phyloP scores from a whole-genome alignment of 805 yeast species.

The Saccharomycopsis guyanensis region DNA sequence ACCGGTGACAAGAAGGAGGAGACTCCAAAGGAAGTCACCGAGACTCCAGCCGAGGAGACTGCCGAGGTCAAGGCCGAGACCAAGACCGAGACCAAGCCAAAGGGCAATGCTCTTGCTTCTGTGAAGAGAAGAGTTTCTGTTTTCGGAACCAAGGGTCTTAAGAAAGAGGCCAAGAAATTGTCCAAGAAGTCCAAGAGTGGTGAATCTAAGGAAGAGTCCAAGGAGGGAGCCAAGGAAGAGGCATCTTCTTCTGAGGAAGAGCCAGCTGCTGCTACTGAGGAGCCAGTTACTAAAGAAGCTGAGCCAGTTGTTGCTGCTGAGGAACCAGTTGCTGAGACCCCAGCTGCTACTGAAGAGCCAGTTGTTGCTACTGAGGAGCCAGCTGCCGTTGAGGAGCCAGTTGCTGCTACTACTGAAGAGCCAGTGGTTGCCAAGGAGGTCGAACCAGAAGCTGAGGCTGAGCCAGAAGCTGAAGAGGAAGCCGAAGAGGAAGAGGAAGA shows the following conservation, averaged over 20 bases:
- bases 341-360: slow-evolving; percentile 4
- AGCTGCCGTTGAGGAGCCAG: slow-evolving; percentile 1
- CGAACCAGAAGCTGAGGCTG: slow-evolving; percentile 4
- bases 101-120: slow-evolving; percentile 5
- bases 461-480: slow-evolving; percentile 19
- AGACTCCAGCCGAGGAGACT: neutral
- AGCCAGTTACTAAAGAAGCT: slow-evolving; percentile 3
- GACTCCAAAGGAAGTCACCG: slow-evolving; percentile 15
- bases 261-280: slow-evolving; percentile 2
- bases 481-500: slow-evolving; percentile 18
- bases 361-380: slow-evolving; percentile 1
- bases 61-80: slow-evolving; percentile 7
- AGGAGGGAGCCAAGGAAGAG: slow-evolving; percentile 7
- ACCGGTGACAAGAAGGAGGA: slow-evolving; percentile 19
- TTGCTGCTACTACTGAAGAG: slow-evolving; percentile 1
- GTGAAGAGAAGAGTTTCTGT: slow-evolving; percentile 19
- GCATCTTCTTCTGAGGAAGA: neutral
- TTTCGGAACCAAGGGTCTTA: slow-evolving; percentile 9
- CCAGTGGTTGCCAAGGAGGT: neutral
- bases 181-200: neutral
- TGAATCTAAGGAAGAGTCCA: neutral
- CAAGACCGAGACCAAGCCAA: slow-evolving; percentile 1
- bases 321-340: slow-evolving; percentile 8
- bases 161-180: neutral
- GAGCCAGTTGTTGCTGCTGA: slow-evolving; percentile 5